Conservation (phyloP, 2,329 filamentous ascomycete genomes). For the Talaromyces funiculosus region DNA sequence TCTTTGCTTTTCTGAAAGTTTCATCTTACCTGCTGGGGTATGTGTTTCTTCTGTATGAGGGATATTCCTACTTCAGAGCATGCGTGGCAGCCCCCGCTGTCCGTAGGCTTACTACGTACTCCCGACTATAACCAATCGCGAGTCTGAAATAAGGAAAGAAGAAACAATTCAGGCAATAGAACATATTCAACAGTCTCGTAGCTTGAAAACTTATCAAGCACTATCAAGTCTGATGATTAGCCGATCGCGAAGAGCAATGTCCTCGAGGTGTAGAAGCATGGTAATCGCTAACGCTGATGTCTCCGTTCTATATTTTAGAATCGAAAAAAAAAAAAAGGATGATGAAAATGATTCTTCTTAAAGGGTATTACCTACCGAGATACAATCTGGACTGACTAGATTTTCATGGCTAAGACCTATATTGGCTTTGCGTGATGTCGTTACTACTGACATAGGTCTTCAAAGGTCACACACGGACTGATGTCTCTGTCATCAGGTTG, state of each 20-base stretch:
- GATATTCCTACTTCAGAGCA: not conserved
- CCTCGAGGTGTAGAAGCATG: not conserved
- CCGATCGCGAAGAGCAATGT: not conserved
- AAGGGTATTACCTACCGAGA: not conserved
- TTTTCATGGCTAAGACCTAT: too few relatives aligned
- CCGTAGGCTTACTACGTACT: not conserved
- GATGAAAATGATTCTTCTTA: too few relatives aligned
- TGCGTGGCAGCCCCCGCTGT: not conserved
- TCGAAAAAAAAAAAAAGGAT: too few relatives aligned
- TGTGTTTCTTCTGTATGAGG: not conserved
- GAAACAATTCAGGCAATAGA: too few relatives aligned
- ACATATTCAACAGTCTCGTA: too few relatives aligned
- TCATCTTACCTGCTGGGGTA: not conserved
- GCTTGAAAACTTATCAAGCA: too few relatives aligned
- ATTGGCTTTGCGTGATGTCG: too few relatives aligned
- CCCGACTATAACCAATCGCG: not conserved
- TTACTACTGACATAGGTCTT: too few relatives aligned
- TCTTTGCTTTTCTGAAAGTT: not conserved
- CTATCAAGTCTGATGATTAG: not conserved
- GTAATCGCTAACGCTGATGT: too few relatives aligned
- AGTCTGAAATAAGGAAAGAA: not conserved
- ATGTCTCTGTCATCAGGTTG: too few relatives aligned
- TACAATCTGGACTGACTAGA: not conserved
- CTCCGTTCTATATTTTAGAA: too few relatives aligned
- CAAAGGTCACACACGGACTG: too few relatives aligned